Conservation (phyloP, 805 yeast species). For the Candida ovalis region DNA sequence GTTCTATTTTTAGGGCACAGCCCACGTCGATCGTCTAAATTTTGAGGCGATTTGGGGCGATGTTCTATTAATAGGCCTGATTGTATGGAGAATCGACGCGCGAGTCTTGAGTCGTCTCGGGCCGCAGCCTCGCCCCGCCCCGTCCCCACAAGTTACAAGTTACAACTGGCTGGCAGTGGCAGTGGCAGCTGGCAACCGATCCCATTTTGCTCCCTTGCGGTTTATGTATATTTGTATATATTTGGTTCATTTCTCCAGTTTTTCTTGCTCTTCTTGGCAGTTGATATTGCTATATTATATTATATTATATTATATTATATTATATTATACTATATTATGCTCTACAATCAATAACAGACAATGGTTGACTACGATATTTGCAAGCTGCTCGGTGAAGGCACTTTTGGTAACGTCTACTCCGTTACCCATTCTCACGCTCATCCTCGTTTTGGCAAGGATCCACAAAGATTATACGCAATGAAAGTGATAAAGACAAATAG, state of each 20-base stretch:
- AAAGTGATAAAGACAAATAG: constrained; percentile 1
- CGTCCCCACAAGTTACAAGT: neutral
- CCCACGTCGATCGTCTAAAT: neutral
- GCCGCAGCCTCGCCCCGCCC: no score
- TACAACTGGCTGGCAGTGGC: no score
- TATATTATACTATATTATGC: no score
- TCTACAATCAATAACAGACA: neutral
- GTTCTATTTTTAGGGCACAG: no score
- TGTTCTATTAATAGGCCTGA: no score
- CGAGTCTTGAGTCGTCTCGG: no score
- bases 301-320: neutral
- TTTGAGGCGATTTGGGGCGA: no score
- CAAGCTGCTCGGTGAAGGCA: neutral
- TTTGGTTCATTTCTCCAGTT: neutral
- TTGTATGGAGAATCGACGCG: no score
- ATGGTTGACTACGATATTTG: neutral
- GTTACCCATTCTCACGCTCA: neutral
- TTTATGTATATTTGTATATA: neutral
- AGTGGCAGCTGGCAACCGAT: no score
- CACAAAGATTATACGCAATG: neutral
- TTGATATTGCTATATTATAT: neutral
- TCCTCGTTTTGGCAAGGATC: neutral
- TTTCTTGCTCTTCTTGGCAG: neutral
- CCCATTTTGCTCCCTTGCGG: neutral
- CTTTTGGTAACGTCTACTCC: constrained; percentile 1